Evolutionary conservation across 1,284 basidiomycete genomes (phyloP), one percentile per base, ranked within the genome.

Genomic region (Fomitiporia mediterranea): DNA sequence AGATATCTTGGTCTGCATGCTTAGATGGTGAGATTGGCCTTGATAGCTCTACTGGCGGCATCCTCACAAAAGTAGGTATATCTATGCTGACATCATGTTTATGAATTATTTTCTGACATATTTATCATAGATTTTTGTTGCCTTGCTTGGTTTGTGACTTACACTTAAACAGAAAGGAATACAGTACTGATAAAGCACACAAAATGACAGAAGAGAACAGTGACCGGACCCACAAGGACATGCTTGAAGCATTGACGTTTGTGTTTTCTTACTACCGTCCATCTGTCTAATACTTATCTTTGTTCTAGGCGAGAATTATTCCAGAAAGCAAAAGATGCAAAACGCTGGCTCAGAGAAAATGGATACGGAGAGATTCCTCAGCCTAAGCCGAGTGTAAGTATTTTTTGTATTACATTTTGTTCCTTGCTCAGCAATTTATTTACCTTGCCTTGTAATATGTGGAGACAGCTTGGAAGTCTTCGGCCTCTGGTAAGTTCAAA

Each of bases 1-100:
- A 58, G 57, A 58, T 53, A 15, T 58, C 52, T 15, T 58, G 52
- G 53, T 46, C 57, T 19, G 57, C 57, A 9, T 58, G 57, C 17
- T 27, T 55, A 19, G 57, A 58, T 25, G 28, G 23, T 4, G 40
- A 40, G 15, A 21, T 55, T 17, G 53, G 38, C 23, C 21, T 55
- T 9, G 57, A 58, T 8, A 37, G 53, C n/a, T 21, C 38, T 4
- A 27, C 35, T 1, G 53, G 53, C 1, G 53, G 57, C 21, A 47
- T 58, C 21, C 40, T 58, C 4, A 58, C 57, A 17, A 47, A 46
- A 17, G 57, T 58, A 38, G 15, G 53, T 35, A 2, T 49, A 15
- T 56, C 2, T 19, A 15, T 32, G 30, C 11, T 6, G 19, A 39
- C 23, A 34, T 28, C 9, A 8, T 21, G 27, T 9, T n/a, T 21